Conservation (phyloP, 352 stramenopile species). For the Phytophthora hybrid region DNA sequence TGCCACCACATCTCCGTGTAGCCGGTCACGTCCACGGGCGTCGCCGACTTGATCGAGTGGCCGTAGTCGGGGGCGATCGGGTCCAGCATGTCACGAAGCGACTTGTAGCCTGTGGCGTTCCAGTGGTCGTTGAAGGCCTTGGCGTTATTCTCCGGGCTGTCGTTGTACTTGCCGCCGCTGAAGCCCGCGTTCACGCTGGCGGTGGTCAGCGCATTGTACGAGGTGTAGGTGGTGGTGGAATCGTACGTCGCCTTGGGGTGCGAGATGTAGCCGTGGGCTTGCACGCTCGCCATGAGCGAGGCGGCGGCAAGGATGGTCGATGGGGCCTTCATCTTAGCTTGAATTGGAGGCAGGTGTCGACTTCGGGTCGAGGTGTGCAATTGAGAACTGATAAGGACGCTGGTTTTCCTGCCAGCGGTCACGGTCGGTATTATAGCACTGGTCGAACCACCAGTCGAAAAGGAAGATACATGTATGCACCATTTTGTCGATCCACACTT, state of each 20-base stretch:
- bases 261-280: conserved; percentile 42
- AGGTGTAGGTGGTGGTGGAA: conserved; percentile 32
- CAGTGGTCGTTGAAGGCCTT: conserved; percentile 38
- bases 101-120: conserved; percentile 38
- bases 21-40: conserved; percentile 36
- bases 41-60: conserved; percentile 23
- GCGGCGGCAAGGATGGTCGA: conserved; percentile 22
- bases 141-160: conserved; percentile 37
- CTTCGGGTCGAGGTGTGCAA: background rate
- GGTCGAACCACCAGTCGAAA: conserved; percentile 5
- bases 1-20: conserved; percentile 41
- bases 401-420: too few relatives aligned
- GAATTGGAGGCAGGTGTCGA: background rate
- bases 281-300: conserved; percentile 13
- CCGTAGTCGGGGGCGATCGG: conserved; percentile 38
- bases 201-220: conserved; percentile 34
- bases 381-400: too few relatives aligned
- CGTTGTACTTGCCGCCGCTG: conserved; percentile 37
- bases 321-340: conserved; percentile 14
- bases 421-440: background rate
- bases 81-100: conserved; percentile 48
- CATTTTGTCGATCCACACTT: conserved; percentile 1
- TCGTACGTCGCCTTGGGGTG: conserved; percentile 33
- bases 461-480: background rate
- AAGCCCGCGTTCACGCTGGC: conserved; percentile 41